These are phyloP conservation scores for Entelexis sorbosivorans DNA, from an alignment of 1,139 yeast genomes.

Conservation along the genomic window DNA sequence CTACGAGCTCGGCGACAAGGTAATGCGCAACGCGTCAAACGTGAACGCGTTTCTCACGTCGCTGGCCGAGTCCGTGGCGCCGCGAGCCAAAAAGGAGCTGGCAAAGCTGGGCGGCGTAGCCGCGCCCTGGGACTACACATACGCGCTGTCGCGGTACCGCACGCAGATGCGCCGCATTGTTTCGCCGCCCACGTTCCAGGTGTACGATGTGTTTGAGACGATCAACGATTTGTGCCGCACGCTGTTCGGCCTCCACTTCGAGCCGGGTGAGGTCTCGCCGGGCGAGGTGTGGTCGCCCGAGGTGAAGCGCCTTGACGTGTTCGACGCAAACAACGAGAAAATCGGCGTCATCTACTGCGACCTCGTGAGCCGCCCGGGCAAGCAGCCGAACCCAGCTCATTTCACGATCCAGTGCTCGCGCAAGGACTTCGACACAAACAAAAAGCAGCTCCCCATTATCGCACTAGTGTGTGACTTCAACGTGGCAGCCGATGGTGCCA, in stretches of 20 bases:
- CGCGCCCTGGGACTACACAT: conserved; percentile 75
- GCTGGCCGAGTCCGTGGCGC: conserved; percentile 42
- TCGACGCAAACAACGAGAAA: conserved; percentile 37
- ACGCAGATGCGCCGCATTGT: conserved; percentile 24
- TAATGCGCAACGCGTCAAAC: conserved; percentile 75
- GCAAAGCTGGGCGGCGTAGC: conserved; percentile 22
- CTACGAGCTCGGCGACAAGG: conserved; percentile 76
- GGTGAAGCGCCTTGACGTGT: conserved; percentile 70
- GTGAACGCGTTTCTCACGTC: conserved; percentile 59
- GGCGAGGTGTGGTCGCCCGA: conserved; percentile 93
- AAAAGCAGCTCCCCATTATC: conserved; percentile 68
- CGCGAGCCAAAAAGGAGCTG: conserved; percentile 38
- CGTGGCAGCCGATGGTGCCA: conserved; percentile 34
- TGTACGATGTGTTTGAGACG: conserved; percentile 82
- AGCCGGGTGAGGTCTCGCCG: conserved; percentile 48
- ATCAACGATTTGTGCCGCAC: conserved; percentile 56
- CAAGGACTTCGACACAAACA: conserved; percentile 41
- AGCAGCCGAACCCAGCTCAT: conserved; percentile 73
- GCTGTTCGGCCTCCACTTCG: conserved; percentile 66
- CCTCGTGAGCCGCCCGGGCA: conserved; percentile 50
- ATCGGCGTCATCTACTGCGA: conserved; percentile 63
- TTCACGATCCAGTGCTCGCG: conserved; percentile 95
- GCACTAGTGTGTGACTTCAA: conserved; percentile 79
- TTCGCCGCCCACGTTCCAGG: conserved; percentile 47
- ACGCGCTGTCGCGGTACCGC: conserved; percentile 38